phyloP scores from a whole-genome alignment of 768 basidiomycete genomes.

The Kwoniella pini region DNA sequence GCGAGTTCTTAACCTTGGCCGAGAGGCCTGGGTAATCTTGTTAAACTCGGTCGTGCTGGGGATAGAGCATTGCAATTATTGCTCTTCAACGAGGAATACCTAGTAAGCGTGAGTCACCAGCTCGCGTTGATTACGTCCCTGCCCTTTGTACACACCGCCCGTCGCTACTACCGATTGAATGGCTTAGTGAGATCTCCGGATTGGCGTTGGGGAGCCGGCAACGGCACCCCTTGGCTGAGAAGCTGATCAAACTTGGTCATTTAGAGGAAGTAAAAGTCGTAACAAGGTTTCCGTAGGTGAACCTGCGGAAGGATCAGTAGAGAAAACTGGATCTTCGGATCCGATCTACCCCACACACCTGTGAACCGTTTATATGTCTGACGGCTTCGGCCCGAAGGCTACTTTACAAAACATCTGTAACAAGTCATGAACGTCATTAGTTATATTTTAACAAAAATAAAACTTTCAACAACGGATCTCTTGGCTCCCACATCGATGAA shows the following conservation, averaged over 20 bases:
- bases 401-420: constrained; percentile 29
- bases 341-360: constrained; percentile 58
- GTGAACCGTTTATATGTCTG: constrained; percentile 55
- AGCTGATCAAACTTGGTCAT: constrained; percentile 76
- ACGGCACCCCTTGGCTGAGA: constrained; percentile 62
- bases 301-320: constrained; percentile 76
- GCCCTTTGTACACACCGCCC: constrained; percentile 88
- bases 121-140: constrained; percentile 86
- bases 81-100: constrained; percentile 89
- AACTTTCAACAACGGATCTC: constrained; percentile 69
- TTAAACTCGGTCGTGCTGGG: constrained; percentile 78
- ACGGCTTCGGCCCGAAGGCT: constrained; percentile 7
- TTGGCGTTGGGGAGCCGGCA: constrained; percentile 66
- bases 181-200: constrained; percentile 85
- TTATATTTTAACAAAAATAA: constrained; percentile 49
- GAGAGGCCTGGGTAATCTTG: constrained; percentile 76
- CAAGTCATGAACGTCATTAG: constrained; percentile 37
- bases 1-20: constrained; percentile 74
- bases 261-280: constrained; percentile 84
- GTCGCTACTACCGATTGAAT: constrained; percentile 89
- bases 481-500: constrained; percentile 79
- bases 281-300: constrained; percentile 81
- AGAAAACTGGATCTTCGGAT: constrained; percentile 28
- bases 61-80: constrained; percentile 90
- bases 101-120: constrained; percentile 86